Percentiles rank a stretch among this genome's conserved stretches.
Conservation (phyloP, 179 eudicot species). For the Carnegiea gigantea region DNA sequence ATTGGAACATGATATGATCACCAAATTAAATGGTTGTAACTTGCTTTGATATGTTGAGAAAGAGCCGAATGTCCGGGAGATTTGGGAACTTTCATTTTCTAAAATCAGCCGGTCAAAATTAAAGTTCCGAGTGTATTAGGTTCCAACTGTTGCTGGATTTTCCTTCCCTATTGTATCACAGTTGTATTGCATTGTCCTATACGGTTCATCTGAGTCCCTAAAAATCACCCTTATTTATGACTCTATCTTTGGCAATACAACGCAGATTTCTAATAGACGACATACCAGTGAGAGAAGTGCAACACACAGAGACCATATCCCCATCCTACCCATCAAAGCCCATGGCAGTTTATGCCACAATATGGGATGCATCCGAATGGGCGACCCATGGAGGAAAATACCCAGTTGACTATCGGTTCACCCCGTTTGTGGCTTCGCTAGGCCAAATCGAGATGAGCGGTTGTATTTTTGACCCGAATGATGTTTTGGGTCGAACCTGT, state of each 20-base stretch:
- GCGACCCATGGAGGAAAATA: constrained; percentile 94
- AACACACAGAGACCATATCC: constrained; percentile 50
- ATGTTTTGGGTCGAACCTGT: constrained; percentile 39
- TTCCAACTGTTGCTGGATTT: too few species aligned
- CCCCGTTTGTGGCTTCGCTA: constrained; percentile 73
- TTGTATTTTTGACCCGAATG: constrained; percentile 41
- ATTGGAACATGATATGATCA: background rate
- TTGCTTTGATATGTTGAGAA: too few species aligned
- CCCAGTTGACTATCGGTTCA: constrained; percentile 78
- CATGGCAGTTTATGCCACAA: constrained; percentile 76
- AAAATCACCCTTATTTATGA: too few species aligned
- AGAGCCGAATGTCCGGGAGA: too few species aligned
- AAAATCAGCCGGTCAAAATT: too few species aligned
- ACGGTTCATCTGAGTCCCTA: too few species aligned
- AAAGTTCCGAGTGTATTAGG: too few species aligned
- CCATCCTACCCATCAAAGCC: constrained; percentile 80
- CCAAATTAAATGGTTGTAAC: background rate
- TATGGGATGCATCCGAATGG: constrained; percentile 97
- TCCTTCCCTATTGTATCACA: too few species aligned
- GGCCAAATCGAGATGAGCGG: constrained; percentile 63
- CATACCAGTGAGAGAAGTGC: constrained; percentile 75
- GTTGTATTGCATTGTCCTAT: too few species aligned
- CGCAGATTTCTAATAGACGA: constrained; percentile 92
- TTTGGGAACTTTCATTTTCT: too few species aligned
- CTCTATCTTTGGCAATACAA: background rate